Percentiles rank a stretch among this genome's conserved stretches.
These are phyloP conservation scores for Lipomyces chichibuensis DNA, from an alignment of 805 yeast species.

Conservation along the genomic window DNA sequence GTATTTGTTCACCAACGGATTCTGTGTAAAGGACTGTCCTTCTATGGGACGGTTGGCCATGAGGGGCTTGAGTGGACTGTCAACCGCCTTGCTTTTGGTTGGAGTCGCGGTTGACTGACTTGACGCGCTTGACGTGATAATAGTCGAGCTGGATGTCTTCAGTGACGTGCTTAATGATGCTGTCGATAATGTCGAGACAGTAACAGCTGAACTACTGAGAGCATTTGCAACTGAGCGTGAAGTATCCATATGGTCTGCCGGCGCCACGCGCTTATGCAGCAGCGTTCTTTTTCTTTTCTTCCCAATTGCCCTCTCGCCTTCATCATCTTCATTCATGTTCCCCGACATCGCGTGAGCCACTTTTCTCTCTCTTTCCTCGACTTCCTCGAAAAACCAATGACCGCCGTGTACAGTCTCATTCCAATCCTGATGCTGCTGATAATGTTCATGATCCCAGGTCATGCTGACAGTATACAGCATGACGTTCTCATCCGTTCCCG, in stretches of 20 bases:
- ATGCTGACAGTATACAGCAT: constrained; percentile 28
- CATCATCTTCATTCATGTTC: background rate
- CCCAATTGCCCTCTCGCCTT: background rate
- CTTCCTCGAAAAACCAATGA: background rate
- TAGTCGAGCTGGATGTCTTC: background rate
- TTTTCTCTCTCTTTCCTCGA: background rate
- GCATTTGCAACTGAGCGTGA: background rate
- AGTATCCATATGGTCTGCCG: background rate
- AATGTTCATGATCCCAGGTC: constrained; percentile 18
- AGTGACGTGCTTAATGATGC: background rate
- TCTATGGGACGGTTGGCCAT: background rate
- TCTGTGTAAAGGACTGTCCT: background rate
- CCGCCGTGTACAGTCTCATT: constrained; percentile 26
- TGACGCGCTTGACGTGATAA: background rate
- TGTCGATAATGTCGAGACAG: background rate
- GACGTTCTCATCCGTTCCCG: constrained; percentile 16
- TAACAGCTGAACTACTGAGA: background rate
- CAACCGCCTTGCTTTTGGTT: background rate
- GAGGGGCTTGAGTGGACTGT: background rate
- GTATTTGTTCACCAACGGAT: constrained; percentile 23
- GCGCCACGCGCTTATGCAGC: background rate
- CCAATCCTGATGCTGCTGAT: constrained; percentile 19
- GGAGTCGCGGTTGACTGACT: background rate
- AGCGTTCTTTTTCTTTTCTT: background rate
- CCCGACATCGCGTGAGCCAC: background rate